phyloP scores from a whole-genome alignment of 139 green algal genomes.

The Coelastrella sp. region DNA sequence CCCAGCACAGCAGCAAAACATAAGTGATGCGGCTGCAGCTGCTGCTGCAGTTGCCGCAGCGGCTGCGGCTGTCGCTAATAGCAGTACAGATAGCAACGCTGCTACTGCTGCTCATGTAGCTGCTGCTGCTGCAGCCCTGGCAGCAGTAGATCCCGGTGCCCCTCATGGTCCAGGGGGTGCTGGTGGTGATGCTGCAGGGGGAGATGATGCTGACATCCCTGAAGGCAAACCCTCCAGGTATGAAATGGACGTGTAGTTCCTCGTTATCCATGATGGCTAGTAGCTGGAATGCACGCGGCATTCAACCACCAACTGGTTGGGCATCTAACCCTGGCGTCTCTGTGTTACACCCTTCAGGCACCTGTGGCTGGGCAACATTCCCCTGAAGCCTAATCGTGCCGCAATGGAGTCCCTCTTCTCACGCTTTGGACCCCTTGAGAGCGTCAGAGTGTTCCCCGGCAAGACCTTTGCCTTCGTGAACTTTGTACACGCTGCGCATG shows the following conservation, averaged over 20 bases:
- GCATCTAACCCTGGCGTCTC: too few relatives aligned
- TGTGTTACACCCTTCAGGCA: slow-evolving; percentile 63
- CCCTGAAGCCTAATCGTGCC: slow-evolving; percentile 73
- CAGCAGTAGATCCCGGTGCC: slow-evolving; percentile 60
- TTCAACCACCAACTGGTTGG: too few relatives aligned
- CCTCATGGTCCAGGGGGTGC: slow-evolving; percentile 31
- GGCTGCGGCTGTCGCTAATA: slow-evolving; percentile 11
- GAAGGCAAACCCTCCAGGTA: slow-evolving; percentile 32
- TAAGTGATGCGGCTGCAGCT: slow-evolving; percentile 15
- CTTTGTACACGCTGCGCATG: slow-evolving; percentile 58
- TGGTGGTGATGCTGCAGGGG: neutral
- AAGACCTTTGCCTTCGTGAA: slow-evolving; percentile 91
- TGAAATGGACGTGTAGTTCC: neutral
- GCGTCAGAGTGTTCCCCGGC: slow-evolving; percentile 80
- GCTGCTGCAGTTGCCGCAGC: slow-evolving; percentile 28
- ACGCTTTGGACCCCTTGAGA: slow-evolving; percentile 77
- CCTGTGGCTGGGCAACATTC: slow-evolving; percentile 90
- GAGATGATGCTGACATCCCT: slow-evolving; percentile 44
- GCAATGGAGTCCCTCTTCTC: slow-evolving; percentile 77
- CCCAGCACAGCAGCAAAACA: slow-evolving; percentile 8
- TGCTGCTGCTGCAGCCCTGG: slow-evolving; percentile 60
- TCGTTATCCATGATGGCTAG: too few relatives aligned
- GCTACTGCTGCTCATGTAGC: slow-evolving; percentile 47
- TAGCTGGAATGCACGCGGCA: too few relatives aligned
- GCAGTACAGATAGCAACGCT: slow-evolving; percentile 29